Evolutionary conservation across 225 moss, liverwort and hornwort species (phyloP).

Genomic region (Sphagnum tenellum): DNA sequence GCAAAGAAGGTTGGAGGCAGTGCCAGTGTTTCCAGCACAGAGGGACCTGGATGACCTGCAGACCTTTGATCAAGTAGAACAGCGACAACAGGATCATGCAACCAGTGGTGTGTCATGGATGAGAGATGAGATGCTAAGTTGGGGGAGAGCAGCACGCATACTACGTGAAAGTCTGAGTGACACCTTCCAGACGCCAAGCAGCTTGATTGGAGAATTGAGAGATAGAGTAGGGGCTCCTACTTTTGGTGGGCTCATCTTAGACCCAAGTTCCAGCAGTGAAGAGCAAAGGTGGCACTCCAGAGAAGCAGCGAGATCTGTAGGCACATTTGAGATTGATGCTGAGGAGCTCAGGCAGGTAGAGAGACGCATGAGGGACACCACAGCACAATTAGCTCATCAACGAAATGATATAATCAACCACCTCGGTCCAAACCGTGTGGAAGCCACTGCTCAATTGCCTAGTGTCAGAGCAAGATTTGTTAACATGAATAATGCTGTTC

Average conservation of each 20-base stretch:
- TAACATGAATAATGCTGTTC: conserved; percentile 5
- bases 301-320: conserved; percentile 6
- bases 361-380: conserved; percentile 31
- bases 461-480: conserved; percentile 14
- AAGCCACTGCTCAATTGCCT: conserved; percentile 25
- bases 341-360: conserved; percentile 11
- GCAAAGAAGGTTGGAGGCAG: too few species aligned
- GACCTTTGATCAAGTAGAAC: too few species aligned
- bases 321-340: too few species aligned
- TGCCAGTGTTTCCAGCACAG: too few species aligned
- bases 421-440: conserved; percentile 37
- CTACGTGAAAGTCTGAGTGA: too few species aligned
- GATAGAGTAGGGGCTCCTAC: conserved; percentile 38
- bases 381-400: conserved; percentile 50
- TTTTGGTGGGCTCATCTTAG: conserved; percentile 30
- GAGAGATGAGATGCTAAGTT: too few species aligned
- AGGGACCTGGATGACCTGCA: too few species aligned
- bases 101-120: too few species aligned
- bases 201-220: conserved; percentile 18
- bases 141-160: too few species aligned
- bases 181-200: too few species aligned
- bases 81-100: too few species aligned
- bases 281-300: conserved; percentile 16
- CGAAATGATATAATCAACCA: conserved; percentile 50
- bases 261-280: neutral